phyloP scores from a whole-genome alignment of 495 filamentous ascomycete species.

The Aspergillus biplanus region DNA sequence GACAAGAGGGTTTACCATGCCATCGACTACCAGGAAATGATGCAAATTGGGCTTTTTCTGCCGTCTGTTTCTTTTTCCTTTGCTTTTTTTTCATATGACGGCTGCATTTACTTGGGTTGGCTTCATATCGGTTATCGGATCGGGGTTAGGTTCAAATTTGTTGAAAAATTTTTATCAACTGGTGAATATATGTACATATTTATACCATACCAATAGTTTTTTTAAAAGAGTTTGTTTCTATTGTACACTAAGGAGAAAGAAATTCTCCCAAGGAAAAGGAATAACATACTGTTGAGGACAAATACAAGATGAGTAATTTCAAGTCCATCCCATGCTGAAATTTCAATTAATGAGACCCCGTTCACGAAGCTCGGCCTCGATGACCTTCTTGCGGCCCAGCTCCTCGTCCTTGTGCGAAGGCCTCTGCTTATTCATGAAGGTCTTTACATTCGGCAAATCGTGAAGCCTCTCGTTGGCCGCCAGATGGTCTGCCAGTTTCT shows the following conservation, averaged over 20 bases:
- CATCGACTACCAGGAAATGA: constrained; percentile 42
- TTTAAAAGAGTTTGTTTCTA: constrained; percentile 24
- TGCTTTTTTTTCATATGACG: constrained; percentile 1
- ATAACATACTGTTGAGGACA: constrained; percentile 25
- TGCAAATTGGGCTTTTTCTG: constrained; percentile 5
- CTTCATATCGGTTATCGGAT: constrained; percentile 17
- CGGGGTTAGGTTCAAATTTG: constrained; percentile 2
- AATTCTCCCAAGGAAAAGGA: not conserved
- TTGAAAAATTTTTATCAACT: not conserved
- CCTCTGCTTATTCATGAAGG: constrained; percentile 62
- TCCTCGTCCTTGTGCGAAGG: constrained; percentile 72
- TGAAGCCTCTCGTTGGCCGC: constrained; percentile 42
- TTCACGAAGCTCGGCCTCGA: constrained; percentile 70
- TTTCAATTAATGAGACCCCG: constrained; percentile 50
- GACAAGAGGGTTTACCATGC: constrained; percentile 74
- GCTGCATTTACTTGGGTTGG: constrained; percentile 3
- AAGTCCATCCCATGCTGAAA: not conserved
- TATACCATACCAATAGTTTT: constrained; percentile 17
- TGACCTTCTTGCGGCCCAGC: constrained; percentile 83
- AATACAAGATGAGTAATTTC: not conserved
- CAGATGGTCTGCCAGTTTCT: constrained; percentile 51
- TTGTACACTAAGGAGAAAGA: constrained; percentile 21
- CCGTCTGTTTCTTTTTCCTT: constrained; percentile 3
- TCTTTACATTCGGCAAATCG: constrained; percentile 68
- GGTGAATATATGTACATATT: constrained; percentile 10